Conservation (phyloP, 2,329 filamentous ascomycete species). For the Nigrograna mackinnonii region DNA sequence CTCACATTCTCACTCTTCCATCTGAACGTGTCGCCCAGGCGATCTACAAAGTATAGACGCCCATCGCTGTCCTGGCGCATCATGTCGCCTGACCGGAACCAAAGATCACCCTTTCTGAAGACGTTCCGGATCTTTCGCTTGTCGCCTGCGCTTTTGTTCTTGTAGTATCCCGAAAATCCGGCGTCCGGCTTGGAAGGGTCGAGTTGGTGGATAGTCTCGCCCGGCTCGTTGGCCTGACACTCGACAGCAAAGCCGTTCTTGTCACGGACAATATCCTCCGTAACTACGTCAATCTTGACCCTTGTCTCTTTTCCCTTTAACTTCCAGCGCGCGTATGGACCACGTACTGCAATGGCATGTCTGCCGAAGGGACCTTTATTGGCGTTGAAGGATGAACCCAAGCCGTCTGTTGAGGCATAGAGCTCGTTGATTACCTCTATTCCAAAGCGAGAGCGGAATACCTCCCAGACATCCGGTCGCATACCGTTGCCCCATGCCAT, state of each 20-base stretch:
- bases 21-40: slow-evolving; percentile 43
- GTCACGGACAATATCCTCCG: slow-evolving; percentile 40
- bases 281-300: slow-evolving; percentile 43
- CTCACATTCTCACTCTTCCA: slow-evolving; percentile 52
- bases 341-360: slow-evolving; percentile 36
- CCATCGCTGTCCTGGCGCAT: slow-evolving; percentile 37
- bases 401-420: slow-evolving; percentile 44
- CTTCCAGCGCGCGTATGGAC: slow-evolving; percentile 36
- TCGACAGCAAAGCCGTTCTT: slow-evolving; percentile 36
- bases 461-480: slow-evolving; percentile 46
- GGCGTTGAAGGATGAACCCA: slow-evolving; percentile 34
- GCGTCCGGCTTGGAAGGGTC: slow-evolving; percentile 24
- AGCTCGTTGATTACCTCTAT: slow-evolving; percentile 44
- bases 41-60: slow-evolving; percentile 42
- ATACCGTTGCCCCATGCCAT: slow-evolving; percentile 46
- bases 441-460: slow-evolving; percentile 42
- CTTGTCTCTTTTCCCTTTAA: slow-evolving; percentile 30
- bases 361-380: slow-evolving; percentile 38
- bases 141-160: slow-evolving; percentile 34
- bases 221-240: slow-evolving; percentile 35
- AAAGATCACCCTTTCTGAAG: slow-evolving; percentile 43
- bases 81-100: slow-evolving; percentile 44
- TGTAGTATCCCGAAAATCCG: slow-evolving; percentile 32
- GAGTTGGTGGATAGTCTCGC: slow-evolving; percentile 37
- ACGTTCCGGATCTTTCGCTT: slow-evolving; percentile 36